Evolutionary conservation across 2,329 filamentous ascomycete genomes (phyloP), one percentile per base, ranked within the genome.

Genomic region (Colletotrichum salicis): DNA sequence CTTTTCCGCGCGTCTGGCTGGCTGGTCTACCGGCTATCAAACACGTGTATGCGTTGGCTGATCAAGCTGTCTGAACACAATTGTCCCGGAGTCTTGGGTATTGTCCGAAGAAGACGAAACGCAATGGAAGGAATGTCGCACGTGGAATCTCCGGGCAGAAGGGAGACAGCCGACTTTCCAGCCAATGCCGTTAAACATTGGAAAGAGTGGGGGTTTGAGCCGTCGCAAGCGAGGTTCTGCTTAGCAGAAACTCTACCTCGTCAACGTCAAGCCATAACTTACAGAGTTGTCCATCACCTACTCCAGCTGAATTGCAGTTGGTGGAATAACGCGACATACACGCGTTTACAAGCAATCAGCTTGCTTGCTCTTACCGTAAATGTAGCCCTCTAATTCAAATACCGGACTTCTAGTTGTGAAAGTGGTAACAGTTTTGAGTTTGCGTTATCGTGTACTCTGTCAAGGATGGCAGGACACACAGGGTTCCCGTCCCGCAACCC

Each of bases 341-440:
- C 41, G 41, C 41, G 41, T 48, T 22, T n/a, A 19, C 41, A 48
- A 15, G 41, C 19, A 48, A 48, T 8, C 41, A 19, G 41, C 41
- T 19, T 48, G 41, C 8, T 11, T 11, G 10, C 19, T 4, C 22
- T 48, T 48, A 22, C 15, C 41, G 19, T 7, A 11, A 22, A 10
- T 48, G 41, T 48, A 48, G 19, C 19, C 7, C 41, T 3, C 12
- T 54, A 62, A 11, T 31, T 12, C 6, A 3, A n/a, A 5, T 5
- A 24, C 12, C 10, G 6, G 1, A 5, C 11, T 11, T 27, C 12
- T 8, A 15, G n/a, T 3, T n/a, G 22, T 3, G 0, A 2, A 4
- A 1, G 12, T 4, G n/a, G 15, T 27, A 10, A 24, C 3, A 1
- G 1, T n/a, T 19, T n/a, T 52, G 24, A 15, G 4, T 63, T 37